phyloP scores from a whole-genome alignment of 2,329 filamentous ascomycete genomes.

The Penicillium frequentans region DNA sequence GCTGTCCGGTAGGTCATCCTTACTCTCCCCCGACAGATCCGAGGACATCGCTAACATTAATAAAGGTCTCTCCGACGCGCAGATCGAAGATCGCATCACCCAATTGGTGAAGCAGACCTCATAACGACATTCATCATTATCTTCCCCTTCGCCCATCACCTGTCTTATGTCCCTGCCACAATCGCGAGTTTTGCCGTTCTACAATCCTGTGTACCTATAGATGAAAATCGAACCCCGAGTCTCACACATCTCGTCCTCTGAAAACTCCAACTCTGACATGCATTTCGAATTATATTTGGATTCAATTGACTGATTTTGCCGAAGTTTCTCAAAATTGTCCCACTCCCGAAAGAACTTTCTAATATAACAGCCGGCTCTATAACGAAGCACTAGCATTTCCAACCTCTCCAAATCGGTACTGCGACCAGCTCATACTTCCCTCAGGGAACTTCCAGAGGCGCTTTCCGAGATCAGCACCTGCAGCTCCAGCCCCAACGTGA shows the following conservation, averaged over 20 bases:
- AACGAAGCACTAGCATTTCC: slow-evolving; percentile 27
- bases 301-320: not conserved
- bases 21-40: not conserved
- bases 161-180: slow-evolving; percentile 24
- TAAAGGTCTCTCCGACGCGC: slow-evolving; percentile 65
- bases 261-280: not conserved
- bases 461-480: slow-evolving; percentile 48
- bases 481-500: slow-evolving; percentile 58
- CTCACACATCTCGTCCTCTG: not conserved
- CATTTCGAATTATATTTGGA: not conserved
- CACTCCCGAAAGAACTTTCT: not conserved
- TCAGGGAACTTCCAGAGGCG: slow-evolving; percentile 52
- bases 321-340: not conserved
- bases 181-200: slow-evolving; percentile 24
- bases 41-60: slow-evolving; percentile 12
- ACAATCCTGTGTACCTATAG: slow-evolving; percentile 39
- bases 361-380: slow-evolving; percentile 7
- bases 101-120: slow-evolving; percentile 57
- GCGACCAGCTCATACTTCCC: slow-evolving; percentile 56
- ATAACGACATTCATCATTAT: slow-evolving; percentile 22
- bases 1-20: slow-evolving; percentile 53
- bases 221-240: slow-evolving; percentile 32
- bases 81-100: slow-evolving; percentile 68
- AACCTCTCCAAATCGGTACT: slow-evolving; percentile 52
- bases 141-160: slow-evolving; percentile 9